phyloP scores from a whole-genome alignment of 768 basidiomycete species.

The Harrya chromipes region DNA sequence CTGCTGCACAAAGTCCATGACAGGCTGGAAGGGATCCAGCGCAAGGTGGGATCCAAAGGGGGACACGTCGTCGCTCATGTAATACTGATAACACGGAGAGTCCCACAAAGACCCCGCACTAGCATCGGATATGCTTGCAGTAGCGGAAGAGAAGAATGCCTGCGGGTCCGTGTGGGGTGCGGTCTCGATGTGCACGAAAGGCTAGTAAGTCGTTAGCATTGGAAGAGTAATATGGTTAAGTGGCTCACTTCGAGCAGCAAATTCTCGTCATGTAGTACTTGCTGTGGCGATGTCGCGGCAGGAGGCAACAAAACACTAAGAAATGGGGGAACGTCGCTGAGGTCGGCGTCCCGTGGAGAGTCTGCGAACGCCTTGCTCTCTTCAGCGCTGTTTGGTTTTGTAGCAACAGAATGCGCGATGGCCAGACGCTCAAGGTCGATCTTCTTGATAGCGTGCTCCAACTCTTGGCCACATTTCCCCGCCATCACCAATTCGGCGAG shows the following conservation, averaged over 20 bases:
- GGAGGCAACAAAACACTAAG: slow-evolving; percentile 33
- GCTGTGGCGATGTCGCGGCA: background rate
- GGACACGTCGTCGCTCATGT: background rate
- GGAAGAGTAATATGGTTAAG: background rate
- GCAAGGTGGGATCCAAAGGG: background rate
- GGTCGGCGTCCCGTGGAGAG: background rate
- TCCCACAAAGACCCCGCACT: slow-evolving; percentile 1
- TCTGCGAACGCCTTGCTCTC: background rate
- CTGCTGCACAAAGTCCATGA: slow-evolving; percentile 13
- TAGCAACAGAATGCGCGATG: background rate
- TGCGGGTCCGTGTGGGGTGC: slow-evolving; percentile 3
- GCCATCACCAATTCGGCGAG: slow-evolving; percentile 49
- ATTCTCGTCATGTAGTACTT: background rate
- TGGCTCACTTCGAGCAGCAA: slow-evolving; percentile 13
- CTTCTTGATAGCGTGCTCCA: slow-evolving; percentile 42
- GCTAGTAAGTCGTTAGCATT: slow-evolving; percentile 8
- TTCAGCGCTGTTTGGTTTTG: background rate
- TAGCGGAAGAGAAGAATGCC: background rate
- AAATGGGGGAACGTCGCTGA: slow-evolving; percentile 20
- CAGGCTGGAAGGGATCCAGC: slow-evolving; percentile 10
- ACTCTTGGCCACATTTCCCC: slow-evolving; percentile 49
- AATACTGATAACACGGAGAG: slow-evolving; percentile 4
- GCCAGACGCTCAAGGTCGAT: slow-evolving; percentile 21
- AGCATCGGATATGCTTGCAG: background rate
- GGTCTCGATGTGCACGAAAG: background rate